Conservation (phyloP, 129 eudicot genomes). For the Flaveria linearis region DNA sequence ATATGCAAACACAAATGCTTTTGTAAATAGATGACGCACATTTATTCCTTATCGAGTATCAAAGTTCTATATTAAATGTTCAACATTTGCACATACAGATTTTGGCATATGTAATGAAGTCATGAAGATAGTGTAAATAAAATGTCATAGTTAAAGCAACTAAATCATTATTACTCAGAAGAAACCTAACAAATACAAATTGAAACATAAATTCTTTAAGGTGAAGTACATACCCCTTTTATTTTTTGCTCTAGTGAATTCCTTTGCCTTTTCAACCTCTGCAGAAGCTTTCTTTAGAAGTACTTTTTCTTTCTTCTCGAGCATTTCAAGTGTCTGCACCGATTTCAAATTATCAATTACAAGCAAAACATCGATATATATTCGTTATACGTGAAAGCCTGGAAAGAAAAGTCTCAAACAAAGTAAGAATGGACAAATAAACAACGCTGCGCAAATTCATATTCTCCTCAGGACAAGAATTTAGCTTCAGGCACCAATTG, state of each 20-base stretch:
- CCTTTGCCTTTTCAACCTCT: constrained; percentile 62
- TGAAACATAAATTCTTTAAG: too few relatives aligned
- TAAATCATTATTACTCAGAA: not conserved
- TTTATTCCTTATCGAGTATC: not conserved
- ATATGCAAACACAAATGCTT: not conserved
- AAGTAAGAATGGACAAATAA: not conserved
- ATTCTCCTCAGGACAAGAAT: too few relatives aligned
- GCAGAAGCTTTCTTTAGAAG: constrained; percentile 50
- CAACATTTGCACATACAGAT: not conserved
- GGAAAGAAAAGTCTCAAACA: too few relatives aligned
- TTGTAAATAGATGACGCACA: not conserved
- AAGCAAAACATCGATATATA: not conserved
- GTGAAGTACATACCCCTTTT: constrained; percentile 43
- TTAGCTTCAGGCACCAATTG: too few relatives aligned
- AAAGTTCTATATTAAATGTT: not conserved
- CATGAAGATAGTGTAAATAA: not conserved
- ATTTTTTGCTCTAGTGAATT: constrained; percentile 52
- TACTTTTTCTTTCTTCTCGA: constrained; percentile 60
- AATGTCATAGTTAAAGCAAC: not conserved
- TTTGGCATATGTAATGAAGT: constrained; percentile 9
- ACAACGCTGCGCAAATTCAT: not conserved
- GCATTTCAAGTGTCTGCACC: constrained; percentile 54
- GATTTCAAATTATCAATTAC: not conserved
- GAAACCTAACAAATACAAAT: not conserved
- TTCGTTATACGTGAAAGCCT: too few relatives aligned